Evolutionary conservation across 139 green algal species (phyloP).

Genomic region (Chlorella sp.): DNA sequence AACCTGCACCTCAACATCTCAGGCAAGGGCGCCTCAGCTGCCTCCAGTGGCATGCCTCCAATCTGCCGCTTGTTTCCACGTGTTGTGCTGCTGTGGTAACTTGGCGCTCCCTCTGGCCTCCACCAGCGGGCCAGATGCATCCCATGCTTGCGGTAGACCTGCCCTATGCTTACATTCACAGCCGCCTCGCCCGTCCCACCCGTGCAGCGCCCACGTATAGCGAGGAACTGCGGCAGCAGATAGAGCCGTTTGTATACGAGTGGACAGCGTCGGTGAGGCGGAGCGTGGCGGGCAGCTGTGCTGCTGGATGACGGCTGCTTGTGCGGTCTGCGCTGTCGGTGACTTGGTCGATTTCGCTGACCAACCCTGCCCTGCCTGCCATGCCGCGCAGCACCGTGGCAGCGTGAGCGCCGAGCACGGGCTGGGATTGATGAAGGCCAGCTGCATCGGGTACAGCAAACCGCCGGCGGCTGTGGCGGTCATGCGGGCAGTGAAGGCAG

Average conservation of each 20-base stretch:
- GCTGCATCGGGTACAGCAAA: constrained; percentile 85
- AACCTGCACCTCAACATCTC: constrained; percentile 98
- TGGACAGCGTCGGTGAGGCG: constrained; percentile 58
- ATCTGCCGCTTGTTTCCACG: too few species aligned
- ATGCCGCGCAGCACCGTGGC: constrained; percentile 52
- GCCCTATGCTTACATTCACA: too few species aligned
- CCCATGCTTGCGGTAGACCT: too few species aligned
- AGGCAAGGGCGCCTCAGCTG: not conserved
- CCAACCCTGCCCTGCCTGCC: too few species aligned
- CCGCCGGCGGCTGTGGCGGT: constrained; percentile 65
- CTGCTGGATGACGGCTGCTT: not conserved
- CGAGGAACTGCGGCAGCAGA: constrained; percentile 55
- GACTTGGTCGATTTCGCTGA: too few species aligned
- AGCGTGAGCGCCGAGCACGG: constrained; percentile 98
- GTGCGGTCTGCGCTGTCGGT: too few species aligned
- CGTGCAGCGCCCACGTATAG: constrained; percentile 43
- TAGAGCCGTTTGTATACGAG: constrained; percentile 98
- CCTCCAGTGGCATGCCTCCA: too few species aligned
- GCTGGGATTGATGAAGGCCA: constrained; percentile 93
- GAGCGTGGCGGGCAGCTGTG: too few species aligned
- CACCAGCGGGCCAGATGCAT: too few species aligned
- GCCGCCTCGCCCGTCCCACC: not conserved
- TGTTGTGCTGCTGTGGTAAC: too few species aligned
- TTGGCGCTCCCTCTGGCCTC: too few species aligned
- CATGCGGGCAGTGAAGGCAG: constrained; percentile 90